Conservation (phyloP, 495 filamentous ascomycete species). For the Achaetomiella virescens region DNA sequence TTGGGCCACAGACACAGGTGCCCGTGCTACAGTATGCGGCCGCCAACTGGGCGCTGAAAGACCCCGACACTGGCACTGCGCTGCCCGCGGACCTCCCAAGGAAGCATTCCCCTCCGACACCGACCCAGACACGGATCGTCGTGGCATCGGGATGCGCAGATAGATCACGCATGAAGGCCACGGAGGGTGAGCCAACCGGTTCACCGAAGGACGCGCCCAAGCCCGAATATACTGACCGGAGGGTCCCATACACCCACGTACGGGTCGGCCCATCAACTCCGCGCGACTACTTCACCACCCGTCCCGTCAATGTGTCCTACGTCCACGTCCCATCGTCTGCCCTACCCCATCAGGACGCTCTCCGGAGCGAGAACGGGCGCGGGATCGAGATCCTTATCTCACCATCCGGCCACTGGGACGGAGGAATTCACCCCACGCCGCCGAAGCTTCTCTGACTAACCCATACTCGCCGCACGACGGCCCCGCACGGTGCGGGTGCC, state of each 20-base stretch:
- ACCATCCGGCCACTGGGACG: slow-evolving; percentile 20
- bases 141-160: slow-evolving; percentile 78
- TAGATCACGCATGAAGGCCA: slow-evolving; percentile 35
- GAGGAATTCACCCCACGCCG: slow-evolving; percentile 24
- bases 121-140: slow-evolving; percentile 66
- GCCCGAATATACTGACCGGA: slow-evolving; percentile 17
- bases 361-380: slow-evolving; percentile 20
- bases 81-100: slow-evolving; percentile 76
- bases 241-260: slow-evolving; percentile 20
- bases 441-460: slow-evolving; percentile 25
- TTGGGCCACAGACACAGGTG: slow-evolving; percentile 83
- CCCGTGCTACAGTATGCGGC: slow-evolving; percentile 78
- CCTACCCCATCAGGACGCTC: slow-evolving; percentile 13
- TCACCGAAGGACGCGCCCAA: slow-evolving; percentile 23
- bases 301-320: slow-evolving; percentile 20
- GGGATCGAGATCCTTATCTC: slow-evolving; percentile 20
- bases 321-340: slow-evolving; percentile 18
- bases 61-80: slow-evolving; percentile 60
- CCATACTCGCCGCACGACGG: slow-evolving; percentile 16
- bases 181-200: slow-evolving; percentile 5
- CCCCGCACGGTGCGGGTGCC: slow-evolving; percentile 18
- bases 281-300: slow-evolving; percentile 21
- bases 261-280: slow-evolving; percentile 14
- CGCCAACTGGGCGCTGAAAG: slow-evolving; percentile 62
- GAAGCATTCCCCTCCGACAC: slow-evolving; percentile 68